A percentile compares a stretch with the other conserved stretches of the same genome.
These are phyloP conservation scores for Penicillium griseofulvum DNA, from an alignment of 2,329 filamentous ascomycete species.

Conservation along the genomic window DNA sequence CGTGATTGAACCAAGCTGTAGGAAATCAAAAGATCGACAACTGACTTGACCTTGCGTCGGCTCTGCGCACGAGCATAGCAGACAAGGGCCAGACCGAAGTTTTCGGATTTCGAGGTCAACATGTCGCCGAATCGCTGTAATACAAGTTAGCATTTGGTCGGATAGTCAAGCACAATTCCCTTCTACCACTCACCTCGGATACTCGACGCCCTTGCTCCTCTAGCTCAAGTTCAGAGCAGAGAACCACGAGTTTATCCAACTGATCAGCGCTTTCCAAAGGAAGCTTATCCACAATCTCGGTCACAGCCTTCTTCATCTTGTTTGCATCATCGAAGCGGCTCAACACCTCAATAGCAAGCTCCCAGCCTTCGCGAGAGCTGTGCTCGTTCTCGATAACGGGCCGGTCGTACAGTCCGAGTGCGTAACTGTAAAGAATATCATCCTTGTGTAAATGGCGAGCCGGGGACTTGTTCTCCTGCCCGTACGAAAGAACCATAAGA, in stretches of 20 bases:
- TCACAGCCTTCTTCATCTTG: constrained; percentile 70
- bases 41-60: constrained; percentile 73
- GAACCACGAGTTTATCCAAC: constrained; percentile 76
- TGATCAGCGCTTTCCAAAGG: constrained; percentile 66
- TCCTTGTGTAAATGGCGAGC: constrained; percentile 66
- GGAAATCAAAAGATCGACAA: constrained; percentile 81
- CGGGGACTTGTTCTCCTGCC: constrained; percentile 52
- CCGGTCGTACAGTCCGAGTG: constrained; percentile 56
- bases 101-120: constrained; percentile 67
- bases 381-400: constrained; percentile 34
- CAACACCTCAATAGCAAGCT: constrained; percentile 78
- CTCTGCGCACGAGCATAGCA: constrained; percentile 88
- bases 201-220: constrained; percentile 74
- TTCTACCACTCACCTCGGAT: constrained; percentile 65
- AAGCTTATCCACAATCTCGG: constrained; percentile 70
- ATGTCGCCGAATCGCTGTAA: constrained; percentile 76
- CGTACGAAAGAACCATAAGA: constrained; percentile 75
- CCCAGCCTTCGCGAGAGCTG: constrained; percentile 71
- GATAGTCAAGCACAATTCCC: neutral
- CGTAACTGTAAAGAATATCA: constrained; percentile 73
- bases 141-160: constrained; percentile 15
- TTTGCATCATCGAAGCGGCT: constrained; percentile 73
- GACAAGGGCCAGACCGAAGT: constrained; percentile 82
- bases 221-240: constrained; percentile 77
- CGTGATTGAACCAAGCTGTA: constrained; percentile 83